A percentile compares a stretch with the other conserved stretches of the same genome.
These are phyloP conservation scores for Populus tomentosa DNA, from an alignment of 441 rosid species.

Conservation along the genomic window DNA sequence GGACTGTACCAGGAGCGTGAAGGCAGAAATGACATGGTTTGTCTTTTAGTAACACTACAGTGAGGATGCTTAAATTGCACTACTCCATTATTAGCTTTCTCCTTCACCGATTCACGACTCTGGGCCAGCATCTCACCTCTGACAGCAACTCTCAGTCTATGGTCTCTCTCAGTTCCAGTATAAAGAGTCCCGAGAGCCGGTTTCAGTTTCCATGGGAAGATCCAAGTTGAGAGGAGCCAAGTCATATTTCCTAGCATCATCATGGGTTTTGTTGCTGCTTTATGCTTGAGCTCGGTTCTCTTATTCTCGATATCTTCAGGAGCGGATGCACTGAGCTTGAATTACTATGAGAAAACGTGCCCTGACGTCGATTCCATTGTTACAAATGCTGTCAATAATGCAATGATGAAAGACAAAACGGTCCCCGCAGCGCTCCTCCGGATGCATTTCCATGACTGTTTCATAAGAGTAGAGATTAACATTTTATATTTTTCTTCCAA, in stretches of 20 bases:
- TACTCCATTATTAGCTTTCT: conserved; percentile 19
- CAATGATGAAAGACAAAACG: conserved; percentile 31
- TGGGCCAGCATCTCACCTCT: conserved; percentile 5
- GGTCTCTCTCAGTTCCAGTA: not conserved
- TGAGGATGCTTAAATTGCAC: conserved; percentile 21
- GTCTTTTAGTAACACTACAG: not conserved
- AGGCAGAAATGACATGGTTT: conserved; percentile 1
- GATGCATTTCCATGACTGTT: conserved; percentile 81
- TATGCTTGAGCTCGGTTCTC: conserved; percentile 24
- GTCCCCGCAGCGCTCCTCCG: conserved; percentile 59
- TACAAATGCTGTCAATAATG: conserved; percentile 33
- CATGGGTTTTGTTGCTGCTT: conserved; percentile 26
- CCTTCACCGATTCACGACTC: conserved; percentile 14
- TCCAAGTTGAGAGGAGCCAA: not conserved
- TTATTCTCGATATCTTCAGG: conserved; percentile 19
- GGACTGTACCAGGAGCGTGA: not conserved
- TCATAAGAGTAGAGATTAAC: conserved; percentile 47
- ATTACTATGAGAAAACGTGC: conserved; percentile 47
- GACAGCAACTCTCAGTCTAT: not conserved
- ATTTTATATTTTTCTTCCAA: not conserved
- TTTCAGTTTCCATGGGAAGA: not conserved
- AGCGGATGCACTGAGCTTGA: conserved; percentile 42
- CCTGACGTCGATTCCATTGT: conserved; percentile 50
- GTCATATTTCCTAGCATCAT: not conserved
- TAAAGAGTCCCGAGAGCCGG: conserved; percentile 7